Percentiles rank a stretch among this genome's conserved stretches.
Conservation (phyloP, 805 yeast species). For the Ogataea salicorniae region DNA sequence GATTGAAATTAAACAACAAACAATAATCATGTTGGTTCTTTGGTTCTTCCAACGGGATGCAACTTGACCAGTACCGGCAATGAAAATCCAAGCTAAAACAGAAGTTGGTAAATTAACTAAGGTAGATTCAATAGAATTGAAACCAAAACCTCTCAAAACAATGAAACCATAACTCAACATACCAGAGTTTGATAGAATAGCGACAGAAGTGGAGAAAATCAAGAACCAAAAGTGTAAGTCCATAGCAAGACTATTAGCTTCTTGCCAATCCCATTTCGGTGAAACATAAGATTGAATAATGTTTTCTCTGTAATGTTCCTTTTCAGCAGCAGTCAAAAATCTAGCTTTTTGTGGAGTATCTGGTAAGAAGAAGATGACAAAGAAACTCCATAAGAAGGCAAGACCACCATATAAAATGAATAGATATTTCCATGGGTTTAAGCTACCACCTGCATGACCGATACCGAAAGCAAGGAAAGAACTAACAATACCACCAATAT, state of each 20-base stretch:
- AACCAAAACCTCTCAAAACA: conserved; percentile 32
- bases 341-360: conserved; percentile 42
- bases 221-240: conserved; percentile 49
- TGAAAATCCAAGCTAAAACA: conserved; percentile 30
- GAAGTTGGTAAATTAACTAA: conserved; percentile 37
- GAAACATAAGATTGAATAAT: conserved; percentile 52
- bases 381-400: conserved; percentile 37
- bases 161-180: conserved; percentile 43
- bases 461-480: conserved; percentile 51
- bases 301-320: conserved; percentile 45
- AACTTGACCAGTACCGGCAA: conserved; percentile 22
- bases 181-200: conserved; percentile 42
- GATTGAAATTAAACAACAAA: conserved; percentile 18
- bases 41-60: conserved; percentile 27
- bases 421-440: conserved; percentile 56
- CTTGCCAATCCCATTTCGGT: conserved; percentile 47
- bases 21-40: conserved; percentile 28
- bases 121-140: conserved; percentile 26
- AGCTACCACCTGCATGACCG: conserved; percentile 34
- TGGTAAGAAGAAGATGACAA: conserved; percentile 32
- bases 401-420: conserved; percentile 57
- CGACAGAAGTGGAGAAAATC: conserved; percentile 38
- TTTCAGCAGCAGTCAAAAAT: conserved; percentile 40
- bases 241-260: conserved; percentile 44
- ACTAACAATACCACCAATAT: conserved; percentile 43